Evolutionary conservation across 495 filamentous ascomycete species (phyloP).

Genomic region (Cercophora newfieldiana): DNA sequence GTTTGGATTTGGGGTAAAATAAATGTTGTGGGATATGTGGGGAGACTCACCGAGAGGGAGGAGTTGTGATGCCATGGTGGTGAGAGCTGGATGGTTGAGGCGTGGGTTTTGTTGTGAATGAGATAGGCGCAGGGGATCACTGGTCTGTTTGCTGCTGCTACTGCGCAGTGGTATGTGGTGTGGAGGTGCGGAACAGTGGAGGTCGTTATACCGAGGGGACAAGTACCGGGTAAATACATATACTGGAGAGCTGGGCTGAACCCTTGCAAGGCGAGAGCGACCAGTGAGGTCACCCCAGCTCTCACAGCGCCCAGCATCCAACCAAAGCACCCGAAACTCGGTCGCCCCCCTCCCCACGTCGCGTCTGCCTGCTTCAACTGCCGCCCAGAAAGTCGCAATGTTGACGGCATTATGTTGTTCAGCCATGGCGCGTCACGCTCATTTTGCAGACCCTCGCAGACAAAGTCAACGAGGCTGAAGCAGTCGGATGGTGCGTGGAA

Average conservation of each 20-base stretch:
- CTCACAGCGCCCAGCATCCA: background rate
- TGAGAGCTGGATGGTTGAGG: background rate
- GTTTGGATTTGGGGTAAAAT: too few relatives aligned
- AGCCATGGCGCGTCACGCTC: conserved; percentile 5
- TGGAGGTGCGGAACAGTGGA: background rate
- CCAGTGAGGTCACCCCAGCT: too few relatives aligned
- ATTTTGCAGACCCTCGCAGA: background rate
- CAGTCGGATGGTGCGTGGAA: background rate
- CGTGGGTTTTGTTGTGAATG: conserved; percentile 6
- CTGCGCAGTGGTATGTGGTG: background rate
- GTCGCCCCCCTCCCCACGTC: background rate
- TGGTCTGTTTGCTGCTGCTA: background rate
- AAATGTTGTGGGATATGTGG: background rate
- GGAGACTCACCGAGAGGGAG: conserved; percentile 65
- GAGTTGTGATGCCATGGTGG: conserved; percentile 74
- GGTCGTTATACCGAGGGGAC: background rate
- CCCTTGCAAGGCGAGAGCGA: background rate
- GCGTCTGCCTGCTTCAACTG: conserved; percentile 9
- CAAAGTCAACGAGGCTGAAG: background rate
- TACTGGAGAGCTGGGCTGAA: background rate
- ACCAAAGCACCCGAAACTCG: background rate
- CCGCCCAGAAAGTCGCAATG: conserved; percentile 3
- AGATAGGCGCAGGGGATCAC: background rate
- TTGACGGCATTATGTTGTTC: background rate
- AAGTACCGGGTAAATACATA: background rate